Percentiles rank a stretch among this genome's conserved stretches.
Evolutionary conservation across 139 green algal genomes (phyloP).

Genomic region (Nannochloris sp.): DNA sequence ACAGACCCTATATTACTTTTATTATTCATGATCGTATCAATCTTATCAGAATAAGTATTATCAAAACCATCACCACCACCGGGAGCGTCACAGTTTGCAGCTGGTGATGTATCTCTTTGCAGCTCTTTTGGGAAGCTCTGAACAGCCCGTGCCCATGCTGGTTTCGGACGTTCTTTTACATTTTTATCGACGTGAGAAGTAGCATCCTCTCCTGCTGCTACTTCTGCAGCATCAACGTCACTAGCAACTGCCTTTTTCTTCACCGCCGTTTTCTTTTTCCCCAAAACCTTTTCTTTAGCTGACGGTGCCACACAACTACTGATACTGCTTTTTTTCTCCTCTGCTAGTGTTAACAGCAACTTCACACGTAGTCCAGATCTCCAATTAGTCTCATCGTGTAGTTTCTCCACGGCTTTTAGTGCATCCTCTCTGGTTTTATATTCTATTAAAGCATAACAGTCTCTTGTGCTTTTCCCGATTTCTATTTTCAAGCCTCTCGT

Average conservation of each 20-base stretch:
- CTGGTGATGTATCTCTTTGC: too few relatives aligned
- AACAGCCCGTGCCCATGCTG: too few relatives aligned
- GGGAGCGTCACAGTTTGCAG: too few relatives aligned
- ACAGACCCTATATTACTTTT: too few relatives aligned
- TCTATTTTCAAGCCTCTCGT: background rate
- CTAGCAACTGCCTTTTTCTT: background rate
- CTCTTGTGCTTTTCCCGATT: background rate
- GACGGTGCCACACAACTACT: background rate
- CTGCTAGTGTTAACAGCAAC: background rate
- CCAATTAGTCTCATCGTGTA: slow-evolving; percentile 6
- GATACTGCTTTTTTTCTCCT: background rate
- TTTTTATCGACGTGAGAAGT: too few relatives aligned
- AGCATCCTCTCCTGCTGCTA: too few relatives aligned
- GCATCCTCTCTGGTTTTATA: background rate
- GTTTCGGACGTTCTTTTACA: too few relatives aligned
- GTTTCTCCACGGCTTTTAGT: background rate
- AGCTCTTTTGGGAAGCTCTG: too few relatives aligned
- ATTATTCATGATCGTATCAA: too few relatives aligned
- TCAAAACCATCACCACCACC: too few relatives aligned
- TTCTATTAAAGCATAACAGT: slow-evolving; percentile 3
- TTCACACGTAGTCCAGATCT: background rate
- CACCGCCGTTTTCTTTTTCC: background rate
- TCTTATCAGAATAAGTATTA: too few relatives aligned
- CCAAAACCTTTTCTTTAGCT: background rate
- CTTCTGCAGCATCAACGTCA: too few relatives aligned